These are phyloP conservation scores for Rosa multiflora DNA, from an alignment of 306 rosid species.

Conservation along the genomic window DNA sequence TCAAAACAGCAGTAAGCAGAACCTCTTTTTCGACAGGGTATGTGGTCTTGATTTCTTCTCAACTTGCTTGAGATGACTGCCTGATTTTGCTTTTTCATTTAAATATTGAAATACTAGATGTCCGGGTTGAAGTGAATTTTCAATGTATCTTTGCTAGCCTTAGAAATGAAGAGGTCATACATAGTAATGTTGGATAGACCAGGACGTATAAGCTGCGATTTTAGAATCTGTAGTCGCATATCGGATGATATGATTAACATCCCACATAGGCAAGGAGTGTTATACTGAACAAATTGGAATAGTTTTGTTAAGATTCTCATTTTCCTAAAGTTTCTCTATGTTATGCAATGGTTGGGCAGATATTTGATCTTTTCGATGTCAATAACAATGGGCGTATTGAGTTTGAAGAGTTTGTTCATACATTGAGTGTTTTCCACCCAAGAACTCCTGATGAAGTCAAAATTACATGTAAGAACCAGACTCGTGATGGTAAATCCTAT, in stretches of 20 bases:
- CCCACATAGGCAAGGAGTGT: neutral
- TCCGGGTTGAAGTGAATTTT: no score
- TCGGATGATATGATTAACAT: neutral
- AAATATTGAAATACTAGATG: no score
- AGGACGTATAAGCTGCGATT: neutral
- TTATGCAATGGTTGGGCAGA: slow-evolving; percentile 21
- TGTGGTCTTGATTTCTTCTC: neutral
- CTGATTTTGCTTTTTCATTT: neutral
- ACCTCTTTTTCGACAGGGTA: slow-evolving; percentile 25
- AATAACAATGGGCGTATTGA: slow-evolving; percentile 48
- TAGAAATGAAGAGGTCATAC: no score
- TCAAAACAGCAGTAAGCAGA: slow-evolving; percentile 6
- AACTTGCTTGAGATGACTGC: neutral
- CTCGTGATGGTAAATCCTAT: neutral
- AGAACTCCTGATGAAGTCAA: slow-evolving; percentile 44
- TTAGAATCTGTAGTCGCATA: neutral
- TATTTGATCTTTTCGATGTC: slow-evolving; percentile 59
- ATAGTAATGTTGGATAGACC: neutral
- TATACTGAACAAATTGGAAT: neutral
- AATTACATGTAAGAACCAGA: slow-evolving; percentile 41
- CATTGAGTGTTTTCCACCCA: slow-evolving; percentile 56
- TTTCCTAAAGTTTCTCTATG: neutral
- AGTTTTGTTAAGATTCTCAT: neutral
- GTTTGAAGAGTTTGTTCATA: slow-evolving; percentile 61
- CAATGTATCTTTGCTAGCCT: neutral